phyloP scores from a whole-genome alignment of 2,329 filamentous ascomycete species.

The Ophiostoma ips region DNA sequence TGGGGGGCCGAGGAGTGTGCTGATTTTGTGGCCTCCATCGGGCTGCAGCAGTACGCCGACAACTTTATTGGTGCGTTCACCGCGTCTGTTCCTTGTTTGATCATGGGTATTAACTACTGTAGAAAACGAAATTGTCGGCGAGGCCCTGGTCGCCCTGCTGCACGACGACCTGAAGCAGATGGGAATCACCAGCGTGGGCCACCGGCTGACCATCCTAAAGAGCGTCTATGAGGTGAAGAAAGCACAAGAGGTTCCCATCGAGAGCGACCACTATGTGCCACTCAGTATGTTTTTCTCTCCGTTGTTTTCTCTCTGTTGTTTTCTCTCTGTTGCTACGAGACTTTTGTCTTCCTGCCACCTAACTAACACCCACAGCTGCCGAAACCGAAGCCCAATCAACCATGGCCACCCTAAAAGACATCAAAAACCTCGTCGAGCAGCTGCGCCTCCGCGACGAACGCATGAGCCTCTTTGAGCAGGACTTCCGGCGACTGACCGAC shows the following conservation, averaged over 20 bases:
- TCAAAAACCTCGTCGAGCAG: constrained; percentile 79
- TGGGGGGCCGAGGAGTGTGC: constrained; percentile 82
- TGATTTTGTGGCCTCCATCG: constrained; percentile 71
- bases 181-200: constrained; percentile 83
- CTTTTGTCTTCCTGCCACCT: background rate
- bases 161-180: constrained; percentile 94
- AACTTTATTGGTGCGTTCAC: constrained; percentile 57
- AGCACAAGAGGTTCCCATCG: constrained; percentile 79
- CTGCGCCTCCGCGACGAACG: constrained; percentile 82
- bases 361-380: constrained; percentile 53
- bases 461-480: constrained; percentile 68
- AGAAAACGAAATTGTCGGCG: constrained; percentile 93
- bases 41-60: constrained; percentile 69
- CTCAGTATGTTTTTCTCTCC: constrained; percentile 49
- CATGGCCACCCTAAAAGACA: constrained; percentile 82
- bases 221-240: constrained; percentile 94
- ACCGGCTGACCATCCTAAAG: constrained; percentile 88
- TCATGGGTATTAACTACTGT: too few species aligned
- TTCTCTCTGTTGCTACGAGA: too few species aligned
- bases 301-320: background rate
- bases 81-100: too few species aligned
- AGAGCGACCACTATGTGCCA: constrained; percentile 87
- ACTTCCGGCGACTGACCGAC: constrained; percentile 70
- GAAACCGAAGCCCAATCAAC: constrained; percentile 78
- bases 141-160: constrained; percentile 74